phyloP scores from a whole-genome alignment of 768 basidiomycete species.

The Trametes cinnabarina region DNA sequence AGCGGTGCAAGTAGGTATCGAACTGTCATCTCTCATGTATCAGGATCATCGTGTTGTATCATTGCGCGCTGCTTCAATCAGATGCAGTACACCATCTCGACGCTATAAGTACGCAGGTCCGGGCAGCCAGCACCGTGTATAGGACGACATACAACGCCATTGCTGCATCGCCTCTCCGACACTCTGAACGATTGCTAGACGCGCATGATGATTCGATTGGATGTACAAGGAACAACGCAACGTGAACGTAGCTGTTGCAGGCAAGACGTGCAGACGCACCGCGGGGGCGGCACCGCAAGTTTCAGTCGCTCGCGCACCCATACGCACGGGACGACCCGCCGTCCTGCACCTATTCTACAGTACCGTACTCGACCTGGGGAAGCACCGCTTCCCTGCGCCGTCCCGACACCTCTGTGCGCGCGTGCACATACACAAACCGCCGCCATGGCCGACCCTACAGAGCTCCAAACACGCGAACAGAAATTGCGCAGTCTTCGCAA shows the following conservation, averaged over 20 bases:
- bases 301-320: neutral
- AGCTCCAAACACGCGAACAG: neutral
- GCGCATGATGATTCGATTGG: slow-evolving; percentile 11
- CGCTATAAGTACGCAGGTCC: neutral
- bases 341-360: slow-evolving; percentile 17
- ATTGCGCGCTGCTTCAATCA: neutral
- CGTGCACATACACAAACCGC: slow-evolving; percentile 21
- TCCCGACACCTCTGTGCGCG: slow-evolving; percentile 27
- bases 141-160: too few species aligned
- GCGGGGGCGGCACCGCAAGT: neutral
- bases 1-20: slow-evolving; percentile 71
- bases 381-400: slow-evolving; percentile 40
- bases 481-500: slow-evolving; percentile 3
- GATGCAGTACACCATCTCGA: neutral
- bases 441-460: slow-evolving; percentile 13
- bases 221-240: slow-evolving; percentile 28
- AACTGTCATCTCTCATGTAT: neutral
- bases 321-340: neutral
- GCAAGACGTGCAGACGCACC: slow-evolving; percentile 1
- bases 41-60: slow-evolving; percentile 6
- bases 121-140: too few species aligned
- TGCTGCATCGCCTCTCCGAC: too few species aligned
- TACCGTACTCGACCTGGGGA: slow-evolving; percentile 30
- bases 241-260: slow-evolving; percentile 24
- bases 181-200: neutral